A percentile compares a stretch with the other conserved stretches of the same genome.
These are phyloP conservation scores for Solanum phureja DNA, from an alignment of 257 asterid species.

Conservation along the genomic window DNA sequence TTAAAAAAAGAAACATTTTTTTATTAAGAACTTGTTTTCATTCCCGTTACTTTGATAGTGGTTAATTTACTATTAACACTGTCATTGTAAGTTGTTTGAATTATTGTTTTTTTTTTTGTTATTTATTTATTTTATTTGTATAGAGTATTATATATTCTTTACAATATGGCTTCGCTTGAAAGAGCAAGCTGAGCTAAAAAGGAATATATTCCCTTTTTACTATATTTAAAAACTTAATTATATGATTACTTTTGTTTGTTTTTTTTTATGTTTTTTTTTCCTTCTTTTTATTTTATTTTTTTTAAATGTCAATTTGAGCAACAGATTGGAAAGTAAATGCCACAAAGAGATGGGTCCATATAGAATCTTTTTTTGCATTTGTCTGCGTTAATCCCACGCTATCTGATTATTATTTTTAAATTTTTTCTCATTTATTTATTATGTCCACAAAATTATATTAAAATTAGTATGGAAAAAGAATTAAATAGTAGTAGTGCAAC, in stretches of 20 bases:
- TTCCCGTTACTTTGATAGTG: neutral
- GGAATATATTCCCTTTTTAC: neutral
- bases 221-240: neutral
- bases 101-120: neutral
- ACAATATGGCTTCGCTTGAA: neutral
- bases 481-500: neutral
- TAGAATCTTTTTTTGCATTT: conserved; percentile 7
- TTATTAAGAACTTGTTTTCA: neutral
- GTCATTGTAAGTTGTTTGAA: neutral
- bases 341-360: conserved; percentile 12
- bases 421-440: neutral
- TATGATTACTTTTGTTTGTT: neutral
- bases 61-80: neutral
- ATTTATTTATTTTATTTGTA: neutral
- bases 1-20: neutral
- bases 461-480: neutral
- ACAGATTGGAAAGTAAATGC: neutral
- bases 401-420: neutral
- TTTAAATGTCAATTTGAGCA: neutral
- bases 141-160: neutral
- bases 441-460: neutral
- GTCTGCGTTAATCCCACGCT: conserved; percentile 39
- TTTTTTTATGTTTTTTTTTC: too few relatives aligned
- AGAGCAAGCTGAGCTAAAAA: neutral
- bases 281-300: too few relatives aligned